Conservation (phyloP, 495 filamentous ascomycete genomes). For the Podospora pseudopauciseta region DNA sequence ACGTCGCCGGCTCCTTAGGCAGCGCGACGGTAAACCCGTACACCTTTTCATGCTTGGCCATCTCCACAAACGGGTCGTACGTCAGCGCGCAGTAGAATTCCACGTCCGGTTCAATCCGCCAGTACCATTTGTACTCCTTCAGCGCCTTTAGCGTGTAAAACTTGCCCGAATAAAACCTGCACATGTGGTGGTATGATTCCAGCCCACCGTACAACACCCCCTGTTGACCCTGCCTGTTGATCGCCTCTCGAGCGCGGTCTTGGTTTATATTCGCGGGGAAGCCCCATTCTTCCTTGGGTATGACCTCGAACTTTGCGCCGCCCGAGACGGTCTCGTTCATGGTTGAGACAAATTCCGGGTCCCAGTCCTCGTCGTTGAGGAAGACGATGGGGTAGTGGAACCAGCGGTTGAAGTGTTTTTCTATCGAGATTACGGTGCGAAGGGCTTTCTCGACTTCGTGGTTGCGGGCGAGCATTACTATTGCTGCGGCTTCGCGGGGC, state of each 20-base stretch:
- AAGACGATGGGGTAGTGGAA: conserved; percentile 97
- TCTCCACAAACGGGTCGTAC: conserved; percentile 55
- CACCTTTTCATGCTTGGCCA: conserved; percentile 48
- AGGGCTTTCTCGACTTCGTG: conserved; percentile 87
- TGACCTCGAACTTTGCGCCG: conserved; percentile 71
- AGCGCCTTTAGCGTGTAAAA: conserved; percentile 45
- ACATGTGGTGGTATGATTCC: conserved; percentile 98
- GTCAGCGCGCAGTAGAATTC: conserved; percentile 52
- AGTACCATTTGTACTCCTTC: conserved; percentile 50
- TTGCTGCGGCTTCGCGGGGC: conserved; percentile 80
- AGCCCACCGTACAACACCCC: conserved; percentile 98
- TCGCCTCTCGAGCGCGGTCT: conserved; percentile 75
- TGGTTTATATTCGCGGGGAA: conserved; percentile 85
- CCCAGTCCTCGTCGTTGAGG: conserved; percentile 86
- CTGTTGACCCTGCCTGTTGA: conserved; percentile 77
- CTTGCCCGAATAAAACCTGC: conserved; percentile 96
- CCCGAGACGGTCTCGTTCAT: conserved; percentile 81
- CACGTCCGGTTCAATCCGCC: conserved; percentile 52
- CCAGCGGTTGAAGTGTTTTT: conserved; percentile 96
- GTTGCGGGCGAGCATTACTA: conserved; percentile 92
- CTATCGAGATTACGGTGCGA: conserved; percentile 85
- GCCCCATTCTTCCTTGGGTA: conserved; percentile 82
- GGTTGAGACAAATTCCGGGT: conserved; percentile 75
- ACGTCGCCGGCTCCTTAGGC: conserved; percentile 48
- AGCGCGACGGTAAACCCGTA: conserved; percentile 54